These are phyloP conservation scores for Anisodus tanguticus DNA, from an alignment of 257 asterid genomes.

Conservation along the genomic window DNA sequence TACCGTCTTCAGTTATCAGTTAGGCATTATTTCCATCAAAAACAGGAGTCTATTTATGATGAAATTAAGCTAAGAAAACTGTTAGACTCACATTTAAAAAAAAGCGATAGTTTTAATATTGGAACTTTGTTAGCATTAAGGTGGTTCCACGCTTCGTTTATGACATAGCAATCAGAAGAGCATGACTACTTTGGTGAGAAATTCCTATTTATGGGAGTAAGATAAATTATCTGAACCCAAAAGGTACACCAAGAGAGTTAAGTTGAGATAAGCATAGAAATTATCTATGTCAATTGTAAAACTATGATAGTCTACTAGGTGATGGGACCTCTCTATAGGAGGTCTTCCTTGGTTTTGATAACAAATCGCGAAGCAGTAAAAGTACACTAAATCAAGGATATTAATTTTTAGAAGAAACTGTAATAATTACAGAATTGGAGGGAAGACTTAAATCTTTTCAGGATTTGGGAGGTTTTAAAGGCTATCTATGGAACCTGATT, in stretches of 20 bases:
- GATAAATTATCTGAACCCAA: constrained; percentile 1
- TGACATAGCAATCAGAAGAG: background rate
- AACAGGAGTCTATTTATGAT: background rate
- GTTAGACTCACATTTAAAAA: background rate
- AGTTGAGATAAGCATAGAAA: background rate
- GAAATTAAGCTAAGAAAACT: background rate
- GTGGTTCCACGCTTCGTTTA: background rate
- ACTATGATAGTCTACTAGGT: background rate
- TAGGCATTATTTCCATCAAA: background rate
- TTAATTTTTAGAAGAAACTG: background rate
- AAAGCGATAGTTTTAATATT: background rate
- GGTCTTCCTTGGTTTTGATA: constrained; percentile 2
- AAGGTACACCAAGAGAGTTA: constrained; percentile 18
- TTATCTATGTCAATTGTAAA: background rate
- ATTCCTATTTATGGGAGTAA: background rate
- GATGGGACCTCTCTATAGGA: constrained; percentile 9
- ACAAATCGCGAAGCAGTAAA: background rate
- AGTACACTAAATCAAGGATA: background rate
- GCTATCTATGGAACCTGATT: background rate
- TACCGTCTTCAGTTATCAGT: background rate
- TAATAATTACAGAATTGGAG: background rate
- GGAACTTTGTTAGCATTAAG: background rate
- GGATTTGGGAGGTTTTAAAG: background rate
- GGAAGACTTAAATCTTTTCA: background rate
- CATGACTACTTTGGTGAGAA: background rate